These are phyloP conservation scores for Tolypocladium cylindrosporum DNA, from an alignment of 2,329 filamentous ascomycete species.

Conservation along the genomic window DNA sequence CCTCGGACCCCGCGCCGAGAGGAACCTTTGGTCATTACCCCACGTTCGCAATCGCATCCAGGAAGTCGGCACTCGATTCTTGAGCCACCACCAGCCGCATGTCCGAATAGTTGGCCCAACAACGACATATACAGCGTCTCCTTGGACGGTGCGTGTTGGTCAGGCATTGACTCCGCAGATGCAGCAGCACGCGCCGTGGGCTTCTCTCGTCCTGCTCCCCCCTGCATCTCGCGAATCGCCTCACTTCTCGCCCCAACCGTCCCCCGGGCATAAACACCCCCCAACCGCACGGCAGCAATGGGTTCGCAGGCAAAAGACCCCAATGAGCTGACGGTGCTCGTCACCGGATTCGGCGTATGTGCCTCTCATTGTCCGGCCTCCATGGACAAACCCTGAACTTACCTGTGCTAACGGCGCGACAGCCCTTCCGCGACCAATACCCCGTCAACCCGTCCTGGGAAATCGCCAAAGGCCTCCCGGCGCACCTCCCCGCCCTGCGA, in stretches of 20 bases:
- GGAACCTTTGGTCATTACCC: neutral
- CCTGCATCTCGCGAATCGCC: neutral
- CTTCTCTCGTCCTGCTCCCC: neutral
- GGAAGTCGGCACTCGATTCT: neutral
- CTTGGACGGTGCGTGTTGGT: neutral
- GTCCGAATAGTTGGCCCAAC: neutral
- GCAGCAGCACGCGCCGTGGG: neutral
- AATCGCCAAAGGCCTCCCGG: slow-evolving; percentile 60
- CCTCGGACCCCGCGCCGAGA: neutral
- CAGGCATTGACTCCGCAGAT: neutral
- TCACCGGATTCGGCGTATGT: slow-evolving; percentile 53
- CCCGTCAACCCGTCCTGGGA: slow-evolving; percentile 73
- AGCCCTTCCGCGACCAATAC: slow-evolving; percentile 69
- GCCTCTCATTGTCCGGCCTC: neutral
- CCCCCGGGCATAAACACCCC: neutral
- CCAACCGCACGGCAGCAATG: slow-evolving; percentile 12
- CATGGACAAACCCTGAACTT: neutral
- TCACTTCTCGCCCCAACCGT: neutral
- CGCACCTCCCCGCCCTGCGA: slow-evolving; percentile 44
- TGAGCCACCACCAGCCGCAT: neutral
- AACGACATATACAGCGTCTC: neutral
- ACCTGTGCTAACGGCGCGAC: slow-evolving; percentile 8
- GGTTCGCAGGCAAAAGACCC: slow-evolving; percentile 23
- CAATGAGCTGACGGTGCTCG: slow-evolving; percentile 46
- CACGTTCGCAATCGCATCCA: neutral